Evolutionary conservation across 192 early-diverging fungal species (phyloP).

Genomic region (Backusella morwellensis): DNA sequence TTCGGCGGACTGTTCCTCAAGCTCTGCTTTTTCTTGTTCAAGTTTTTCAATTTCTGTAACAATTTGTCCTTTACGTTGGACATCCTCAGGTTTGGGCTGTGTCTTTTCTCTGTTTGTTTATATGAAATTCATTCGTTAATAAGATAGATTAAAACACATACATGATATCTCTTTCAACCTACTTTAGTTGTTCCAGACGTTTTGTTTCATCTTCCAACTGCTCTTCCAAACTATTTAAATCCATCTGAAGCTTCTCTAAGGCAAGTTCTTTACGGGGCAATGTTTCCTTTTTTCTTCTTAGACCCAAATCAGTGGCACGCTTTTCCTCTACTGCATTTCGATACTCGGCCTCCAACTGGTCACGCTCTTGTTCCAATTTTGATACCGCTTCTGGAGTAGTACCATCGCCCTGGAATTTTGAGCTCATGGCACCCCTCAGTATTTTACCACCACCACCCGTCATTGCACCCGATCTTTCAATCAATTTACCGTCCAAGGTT

Average conservation of each 20-base stretch:
- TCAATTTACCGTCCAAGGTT: conserved; percentile 87
- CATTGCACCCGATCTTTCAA: conserved; percentile 92
- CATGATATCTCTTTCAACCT: neutral
- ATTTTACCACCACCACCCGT: conserved; percentile 82
- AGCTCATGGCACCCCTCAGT: conserved; percentile 86
- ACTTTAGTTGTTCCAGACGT: conserved; percentile 58
- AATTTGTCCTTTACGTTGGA: conserved; percentile 52
- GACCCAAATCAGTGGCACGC: conserved; percentile 35
- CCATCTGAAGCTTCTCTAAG: conserved; percentile 70
- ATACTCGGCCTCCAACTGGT: conserved; percentile 54
- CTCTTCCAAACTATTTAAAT: conserved; percentile 61
- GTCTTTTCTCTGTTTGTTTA: conserved; percentile 35
- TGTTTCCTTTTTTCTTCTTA: conserved; percentile 52
- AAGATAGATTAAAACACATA: neutral
- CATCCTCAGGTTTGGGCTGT: conserved; percentile 52
- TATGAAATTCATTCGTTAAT: neutral
- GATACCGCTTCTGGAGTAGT: conserved; percentile 53
- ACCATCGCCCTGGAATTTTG: conserved; percentile 59
- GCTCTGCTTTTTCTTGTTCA: conserved; percentile 38
- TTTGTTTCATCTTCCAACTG: conserved; percentile 69
- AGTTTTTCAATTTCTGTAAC: conserved; percentile 45
- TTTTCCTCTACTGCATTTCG: conserved; percentile 47
- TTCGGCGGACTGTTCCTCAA: conserved; percentile 54
- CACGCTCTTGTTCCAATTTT: conserved; percentile 56
- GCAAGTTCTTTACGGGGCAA: conserved; percentile 59